phyloP scores from a whole-genome alignment of 805 yeast genomes.

The Candida ponderosae region DNA sequence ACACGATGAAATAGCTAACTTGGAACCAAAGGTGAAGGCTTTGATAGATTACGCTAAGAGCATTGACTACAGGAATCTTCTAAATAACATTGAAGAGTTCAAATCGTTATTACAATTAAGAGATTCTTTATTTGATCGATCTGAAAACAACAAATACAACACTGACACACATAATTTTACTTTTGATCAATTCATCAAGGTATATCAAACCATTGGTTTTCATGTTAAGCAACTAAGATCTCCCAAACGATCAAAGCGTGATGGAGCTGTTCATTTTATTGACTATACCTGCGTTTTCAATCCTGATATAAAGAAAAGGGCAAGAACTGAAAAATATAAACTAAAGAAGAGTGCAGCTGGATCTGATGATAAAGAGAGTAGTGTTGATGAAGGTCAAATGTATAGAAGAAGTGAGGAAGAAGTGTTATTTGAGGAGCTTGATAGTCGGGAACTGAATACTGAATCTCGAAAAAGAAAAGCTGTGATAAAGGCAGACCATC shows the following conservation, averaged over 20 bases:
- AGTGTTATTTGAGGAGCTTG: not conserved
- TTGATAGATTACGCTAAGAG: not conserved
- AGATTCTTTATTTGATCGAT: too few species aligned
- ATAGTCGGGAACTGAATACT: not conserved
- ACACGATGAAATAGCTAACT: not conserved
- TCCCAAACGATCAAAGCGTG: not conserved
- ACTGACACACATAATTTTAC: not conserved
- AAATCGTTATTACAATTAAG: not conserved
- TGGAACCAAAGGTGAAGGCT: not conserved
- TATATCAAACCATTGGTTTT: too few species aligned
- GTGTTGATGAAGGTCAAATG: not conserved
- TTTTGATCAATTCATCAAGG: not conserved
- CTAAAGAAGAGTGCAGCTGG: not conserved
- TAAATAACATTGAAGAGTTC: not conserved
- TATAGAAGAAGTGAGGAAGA: too few species aligned
- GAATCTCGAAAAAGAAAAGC: not conserved
- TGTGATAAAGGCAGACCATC: not conserved
- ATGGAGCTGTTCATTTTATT: too few species aligned
- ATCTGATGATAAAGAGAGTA: too few species aligned
- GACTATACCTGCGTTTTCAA: not conserved
- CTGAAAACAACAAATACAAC: not conserved
- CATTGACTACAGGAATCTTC: not conserved
- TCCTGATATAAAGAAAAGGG: not conserved
- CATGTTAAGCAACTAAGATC: not conserved
- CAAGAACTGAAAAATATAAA: not conserved